phyloP scores from a whole-genome alignment of 2,329 filamentous ascomycete genomes.

The Colletotrichum lini region DNA sequence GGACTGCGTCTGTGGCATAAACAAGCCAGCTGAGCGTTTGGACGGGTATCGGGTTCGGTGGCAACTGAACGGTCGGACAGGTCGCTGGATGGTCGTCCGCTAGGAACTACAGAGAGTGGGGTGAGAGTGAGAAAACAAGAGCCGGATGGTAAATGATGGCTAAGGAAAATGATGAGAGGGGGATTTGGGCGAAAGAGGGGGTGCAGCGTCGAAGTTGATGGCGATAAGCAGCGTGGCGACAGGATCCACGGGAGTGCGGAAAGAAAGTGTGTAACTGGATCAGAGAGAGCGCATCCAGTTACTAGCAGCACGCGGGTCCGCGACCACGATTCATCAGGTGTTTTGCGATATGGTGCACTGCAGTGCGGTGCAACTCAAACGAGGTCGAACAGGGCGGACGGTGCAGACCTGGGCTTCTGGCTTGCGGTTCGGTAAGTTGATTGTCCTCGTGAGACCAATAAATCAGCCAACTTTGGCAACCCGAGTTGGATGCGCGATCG shows the following conservation, averaged over 20 bases:
- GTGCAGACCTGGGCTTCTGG: neutral
- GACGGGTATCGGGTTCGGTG: constrained; percentile 7
- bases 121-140: constrained; percentile 3
- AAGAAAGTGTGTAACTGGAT: constrained; percentile 17
- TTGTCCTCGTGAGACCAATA: neutral
- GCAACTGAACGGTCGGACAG: constrained; percentile 7
- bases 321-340: constrained; percentile 19
- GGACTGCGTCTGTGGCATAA: neutral
- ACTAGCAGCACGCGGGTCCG: constrained; percentile 22
- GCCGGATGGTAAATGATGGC: neutral
- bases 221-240: constrained; percentile 29
- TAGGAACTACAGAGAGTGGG: neutral
- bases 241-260: constrained; percentile 25
- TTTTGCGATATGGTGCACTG: constrained; percentile 5
- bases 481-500: neutral
- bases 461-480: neutral
- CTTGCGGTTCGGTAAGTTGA: neutral
- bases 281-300: constrained; percentile 28
- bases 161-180: constrained; percentile 2
- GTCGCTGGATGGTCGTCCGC: constrained; percentile 3
- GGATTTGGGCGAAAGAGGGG: neutral
- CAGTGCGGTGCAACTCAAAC: constrained; percentile 9
- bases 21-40: neutral
- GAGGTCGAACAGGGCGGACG: neutral
- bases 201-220: constrained; percentile 13